These are phyloP conservation scores for Barnettozyma pratensis DNA, from an alignment of 805 yeast species.

Conservation along the genomic window DNA sequence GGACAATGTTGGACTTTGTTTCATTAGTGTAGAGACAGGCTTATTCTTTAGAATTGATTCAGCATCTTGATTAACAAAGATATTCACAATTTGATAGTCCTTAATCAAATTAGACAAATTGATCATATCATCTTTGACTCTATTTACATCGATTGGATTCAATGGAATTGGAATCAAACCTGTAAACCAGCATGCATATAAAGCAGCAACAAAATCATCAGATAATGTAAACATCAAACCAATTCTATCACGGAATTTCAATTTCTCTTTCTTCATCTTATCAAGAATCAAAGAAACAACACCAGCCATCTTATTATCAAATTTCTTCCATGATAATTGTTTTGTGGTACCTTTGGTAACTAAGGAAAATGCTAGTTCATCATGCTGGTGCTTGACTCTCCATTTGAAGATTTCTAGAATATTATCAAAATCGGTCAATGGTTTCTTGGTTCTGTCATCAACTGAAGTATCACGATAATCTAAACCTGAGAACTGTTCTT, in stretches of 20 bases:
- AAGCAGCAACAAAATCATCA: constrained; percentile 79
- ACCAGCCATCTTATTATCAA: constrained; percentile 72
- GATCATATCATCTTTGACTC: constrained; percentile 69
- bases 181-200: constrained; percentile 79
- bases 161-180: constrained; percentile 79
- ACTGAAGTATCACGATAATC: constrained; percentile 71
- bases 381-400: constrained; percentile 69
- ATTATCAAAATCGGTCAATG: constrained; percentile 64
- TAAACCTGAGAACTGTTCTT: constrained; percentile 71
- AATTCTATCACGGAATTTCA: constrained; percentile 67
- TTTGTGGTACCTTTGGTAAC: constrained; percentile 41
- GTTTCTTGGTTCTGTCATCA: constrained; percentile 75
- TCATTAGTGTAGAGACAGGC: constrained; percentile 54
- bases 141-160: constrained; percentile 59
- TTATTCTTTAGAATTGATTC: constrained; percentile 67
- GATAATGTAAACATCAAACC: constrained; percentile 80
- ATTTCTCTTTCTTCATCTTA: constrained; percentile 60
- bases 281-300: constrained; percentile 67
- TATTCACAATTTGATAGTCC: constrained; percentile 64
- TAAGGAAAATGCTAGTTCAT: constrained; percentile 67
- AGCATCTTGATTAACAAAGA: constrained; percentile 74
- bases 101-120: constrained; percentile 60
- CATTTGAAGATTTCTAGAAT: constrained; percentile 73
- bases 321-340: constrained; percentile 71
- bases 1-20: constrained; percentile 33